These are phyloP conservation scores for Acanthamoeba castellanii DNA, from an alignment of 208 protist genomes.

Conservation along the genomic window DNA sequence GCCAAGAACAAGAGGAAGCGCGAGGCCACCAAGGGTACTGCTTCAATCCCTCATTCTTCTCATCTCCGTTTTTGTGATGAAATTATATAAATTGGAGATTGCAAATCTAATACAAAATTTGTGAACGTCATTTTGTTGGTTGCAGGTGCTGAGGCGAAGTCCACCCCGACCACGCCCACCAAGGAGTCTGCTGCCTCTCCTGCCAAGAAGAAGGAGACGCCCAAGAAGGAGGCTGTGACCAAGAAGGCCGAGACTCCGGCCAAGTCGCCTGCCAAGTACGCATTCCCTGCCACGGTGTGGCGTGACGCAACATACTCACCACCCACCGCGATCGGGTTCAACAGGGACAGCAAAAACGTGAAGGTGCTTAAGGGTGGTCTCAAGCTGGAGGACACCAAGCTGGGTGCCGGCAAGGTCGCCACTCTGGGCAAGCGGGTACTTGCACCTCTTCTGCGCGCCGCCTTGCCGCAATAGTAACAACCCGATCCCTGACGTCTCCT, in stretches of 20 bases:
- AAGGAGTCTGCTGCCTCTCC: background rate
- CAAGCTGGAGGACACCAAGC: slow-evolving; percentile 36
- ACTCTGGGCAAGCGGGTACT: slow-evolving; percentile 35
- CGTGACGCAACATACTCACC: background rate
- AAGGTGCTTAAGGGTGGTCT: slow-evolving; percentile 26
- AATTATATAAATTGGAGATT: background rate
- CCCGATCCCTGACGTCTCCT: background rate
- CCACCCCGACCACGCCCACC: background rate
- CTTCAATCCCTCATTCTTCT: background rate
- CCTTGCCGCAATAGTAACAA: too few species aligned
- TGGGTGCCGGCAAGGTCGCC: slow-evolving; percentile 43
- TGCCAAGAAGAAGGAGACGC: slow-evolving; percentile 14
- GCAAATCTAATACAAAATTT: background rate
- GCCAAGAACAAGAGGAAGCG: slow-evolving; percentile 42
- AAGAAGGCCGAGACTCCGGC: slow-evolving; percentile 14
- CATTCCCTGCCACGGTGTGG: background rate
- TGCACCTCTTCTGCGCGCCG: background rate
- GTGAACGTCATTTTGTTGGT: background rate
- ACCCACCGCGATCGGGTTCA: background rate
- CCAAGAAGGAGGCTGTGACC: background rate
- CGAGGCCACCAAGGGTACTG: slow-evolving; percentile 14
- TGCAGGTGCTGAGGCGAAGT: background rate
- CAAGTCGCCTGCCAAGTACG: background rate
- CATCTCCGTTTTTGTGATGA: background rate
- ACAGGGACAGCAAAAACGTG: slow-evolving; percentile 18